Percentiles rank a stretch among this genome's conserved stretches.
Conservation (phyloP, 2,329 filamentous ascomycete species). For the Thermoascus crustaceus region DNA sequence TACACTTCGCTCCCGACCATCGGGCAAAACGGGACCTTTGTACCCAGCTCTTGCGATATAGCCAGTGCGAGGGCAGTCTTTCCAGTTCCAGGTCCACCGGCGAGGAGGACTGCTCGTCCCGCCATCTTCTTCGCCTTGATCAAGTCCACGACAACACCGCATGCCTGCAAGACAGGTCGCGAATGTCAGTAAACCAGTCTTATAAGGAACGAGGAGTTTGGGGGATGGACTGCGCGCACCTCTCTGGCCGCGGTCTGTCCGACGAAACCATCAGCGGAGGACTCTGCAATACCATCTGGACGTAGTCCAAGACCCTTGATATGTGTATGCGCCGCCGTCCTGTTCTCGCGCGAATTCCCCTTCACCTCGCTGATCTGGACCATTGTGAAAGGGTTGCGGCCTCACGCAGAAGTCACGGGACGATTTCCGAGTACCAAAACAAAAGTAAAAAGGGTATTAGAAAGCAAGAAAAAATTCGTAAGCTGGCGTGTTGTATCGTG, state of each 20-base stretch:
- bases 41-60: slow-evolving; percentile 92
- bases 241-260: slow-evolving; percentile 83
- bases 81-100: slow-evolving; percentile 89
- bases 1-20: slow-evolving; percentile 98
- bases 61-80: slow-evolving; percentile 95
- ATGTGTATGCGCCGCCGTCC: slow-evolving; percentile 93
- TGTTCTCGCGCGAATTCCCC: slow-evolving; percentile 87
- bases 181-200: slow-evolving; percentile 8
- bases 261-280: slow-evolving; percentile 73
- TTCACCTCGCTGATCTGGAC: slow-evolving; percentile 92
- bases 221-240: slow-evolving; percentile 44
- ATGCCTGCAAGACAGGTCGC: slow-evolving; percentile 54
- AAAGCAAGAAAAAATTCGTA: neutral
- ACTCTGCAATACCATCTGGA: slow-evolving; percentile 76
- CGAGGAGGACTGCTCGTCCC: slow-evolving; percentile 83
- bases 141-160: slow-evolving; percentile 89
- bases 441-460: neutral
- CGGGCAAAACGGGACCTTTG: slow-evolving; percentile 96
- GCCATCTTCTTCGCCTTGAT: slow-evolving; percentile 98
- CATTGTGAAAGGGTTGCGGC: slow-evolving; percentile 44
- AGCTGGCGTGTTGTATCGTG: neutral
- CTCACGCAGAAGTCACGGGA: slow-evolving; percentile 16
- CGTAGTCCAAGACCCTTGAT: slow-evolving; percentile 91
- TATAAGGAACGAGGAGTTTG: neutral
- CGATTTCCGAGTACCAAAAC: slow-evolving; percentile 6